Evolutionary conservation across 768 basidiomycete species (phyloP), one percentile per base, ranked within the genome.

Genomic region (Mycena chlorophos): DNA sequence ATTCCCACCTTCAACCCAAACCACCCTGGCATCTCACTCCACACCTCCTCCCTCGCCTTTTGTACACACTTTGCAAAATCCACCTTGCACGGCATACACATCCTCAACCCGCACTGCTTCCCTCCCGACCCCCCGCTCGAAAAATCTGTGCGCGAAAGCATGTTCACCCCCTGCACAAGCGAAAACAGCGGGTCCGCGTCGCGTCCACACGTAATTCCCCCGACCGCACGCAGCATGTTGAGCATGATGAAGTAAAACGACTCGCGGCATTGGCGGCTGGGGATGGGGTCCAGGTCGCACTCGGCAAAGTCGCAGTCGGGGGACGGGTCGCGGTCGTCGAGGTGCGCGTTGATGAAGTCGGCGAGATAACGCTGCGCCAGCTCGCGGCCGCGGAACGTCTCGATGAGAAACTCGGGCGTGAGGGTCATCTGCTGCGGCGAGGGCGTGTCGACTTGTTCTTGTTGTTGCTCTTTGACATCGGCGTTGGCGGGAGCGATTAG

Each of bases 181-280:
- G 87, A 87, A 64, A 78, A 88, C 22, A 91, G 69, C 49, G 87
- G 85, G 64, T 91, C 89, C 3, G 84, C 88, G 63, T 90, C 88
- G 23, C 89, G 77, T 45, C 88, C 88, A 52, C 75, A 77, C 1
- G 87, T 81, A 54, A 90, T 84, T 0, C 89, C 89, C 0, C 86
- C 84, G 40, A 90, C 79, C 20, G 84, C 79, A 53, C 88, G 83
- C 38, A 89, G 70, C 27, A 86, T 72, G 67, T 90, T 89, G 54
- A 90, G 79, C 74, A 81, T 82, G 72, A 91, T 83, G 67, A 84
- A 88, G 70, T 89, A 87, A 70, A 87, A 88, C 14, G 87, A 86
- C 49, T 89, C 86, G 54, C 73, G 71, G 69, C 89, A 91, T 49
- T 69, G 62, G 28, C 72, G 54, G 51, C 73, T 71, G 1, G 72